Base-by-base conservation (phyloP, 805 yeast species). In the Schwanniomyces vanrijiae region DNA sequence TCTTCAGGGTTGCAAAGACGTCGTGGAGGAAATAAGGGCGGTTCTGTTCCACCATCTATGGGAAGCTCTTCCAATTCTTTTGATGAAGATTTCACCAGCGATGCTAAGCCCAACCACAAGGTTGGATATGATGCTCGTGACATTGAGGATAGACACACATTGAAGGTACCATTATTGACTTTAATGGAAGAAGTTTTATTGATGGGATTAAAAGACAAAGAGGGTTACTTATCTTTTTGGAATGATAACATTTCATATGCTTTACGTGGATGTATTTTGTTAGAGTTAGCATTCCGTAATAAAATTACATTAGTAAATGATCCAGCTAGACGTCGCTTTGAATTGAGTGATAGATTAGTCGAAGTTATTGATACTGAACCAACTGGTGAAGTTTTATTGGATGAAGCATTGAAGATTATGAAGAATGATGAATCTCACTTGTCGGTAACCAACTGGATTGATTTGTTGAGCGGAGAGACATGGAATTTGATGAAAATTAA, bases 241-340 rank as follows among this genome's bases (percentile, higher is more conserved):
- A 94, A 94, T 64, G 99, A 94, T 68, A 91, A 90, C 68, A 91
- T 94, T 45, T 90, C 97, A 20, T 94, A 94, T 70, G 96, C 97
- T 1, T 77, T 94, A 49, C 83, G 99, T 59, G 99, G 99, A 10
- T 87, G 97, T 64, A 92, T 94, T 49, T 61, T 94, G 45, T 78
- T 94, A 64, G 99, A 94, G 68, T 77, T 94, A 67, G 96, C 97
- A 2, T 81, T 94, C 59, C 81, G 97, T 56, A 91, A 90, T 49
- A 88, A 88, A 61, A 89, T 94, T 59, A 78, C 90, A 45, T 82
- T 94, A 75, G 86, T 90, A 42, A 89, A 89, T 61, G 99, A 94
- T 64, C 90, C 97, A 1, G 89, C 92, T 10, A 82, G 98, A 59
- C 83, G 94, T 52, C 79, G 97, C 55, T 85, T 89, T 59, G 96